These are phyloP conservation scores for Colletotrichum liriopes DNA, from an alignment of 2,329 filamentous ascomycete species.

Conservation along the genomic window DNA sequence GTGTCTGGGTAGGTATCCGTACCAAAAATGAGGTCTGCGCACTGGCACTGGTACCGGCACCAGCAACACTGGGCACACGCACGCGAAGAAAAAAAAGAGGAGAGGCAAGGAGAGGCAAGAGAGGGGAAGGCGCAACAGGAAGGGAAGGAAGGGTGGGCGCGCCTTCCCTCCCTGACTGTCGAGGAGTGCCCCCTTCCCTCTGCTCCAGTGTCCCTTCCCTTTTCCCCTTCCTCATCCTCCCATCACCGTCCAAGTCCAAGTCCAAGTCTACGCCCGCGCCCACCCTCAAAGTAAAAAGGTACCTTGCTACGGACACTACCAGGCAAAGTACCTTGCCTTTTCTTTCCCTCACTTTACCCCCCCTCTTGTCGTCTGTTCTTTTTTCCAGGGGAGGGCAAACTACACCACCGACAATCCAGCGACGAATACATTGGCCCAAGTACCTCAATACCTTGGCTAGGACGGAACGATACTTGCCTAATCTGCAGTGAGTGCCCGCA, in stretches of 20 bases:
- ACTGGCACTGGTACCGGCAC: constrained; percentile 32
- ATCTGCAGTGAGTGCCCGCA: constrained; percentile 21
- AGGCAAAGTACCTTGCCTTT: constrained; percentile 31
- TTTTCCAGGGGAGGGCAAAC: constrained; percentile 1
- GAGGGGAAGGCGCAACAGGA: constrained; percentile 32
- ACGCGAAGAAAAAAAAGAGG: constrained; percentile 5
- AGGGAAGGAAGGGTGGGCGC: constrained; percentile 33
- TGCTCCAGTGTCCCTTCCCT: constrained; percentile 27
- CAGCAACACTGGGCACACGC: constrained; percentile 23
- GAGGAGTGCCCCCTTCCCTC: constrained; percentile 17
- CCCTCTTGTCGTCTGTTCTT: constrained; percentile 16
- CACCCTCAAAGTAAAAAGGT: constrained; percentile 36
- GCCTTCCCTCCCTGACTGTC: constrained; percentile 39
- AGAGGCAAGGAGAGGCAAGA: constrained; percentile 32
- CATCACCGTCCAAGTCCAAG: constrained; percentile 15
- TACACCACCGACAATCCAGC: constrained; percentile 1
- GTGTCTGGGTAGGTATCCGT: constrained; percentile 27
- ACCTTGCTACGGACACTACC: constrained; percentile 25
- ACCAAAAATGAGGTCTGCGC: constrained; percentile 34
- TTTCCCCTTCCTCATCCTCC: constrained; percentile 29
- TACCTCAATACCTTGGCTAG: constrained; percentile 33
- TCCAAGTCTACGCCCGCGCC: constrained; percentile 23
- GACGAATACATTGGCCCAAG: constrained; percentile 20
- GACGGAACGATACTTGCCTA: constrained; percentile 28
- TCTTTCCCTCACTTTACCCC: constrained; percentile 20